Base-by-base conservation (phyloP, 148 eudicot genomes). In the Vaccinium vitisidaea region DNA sequence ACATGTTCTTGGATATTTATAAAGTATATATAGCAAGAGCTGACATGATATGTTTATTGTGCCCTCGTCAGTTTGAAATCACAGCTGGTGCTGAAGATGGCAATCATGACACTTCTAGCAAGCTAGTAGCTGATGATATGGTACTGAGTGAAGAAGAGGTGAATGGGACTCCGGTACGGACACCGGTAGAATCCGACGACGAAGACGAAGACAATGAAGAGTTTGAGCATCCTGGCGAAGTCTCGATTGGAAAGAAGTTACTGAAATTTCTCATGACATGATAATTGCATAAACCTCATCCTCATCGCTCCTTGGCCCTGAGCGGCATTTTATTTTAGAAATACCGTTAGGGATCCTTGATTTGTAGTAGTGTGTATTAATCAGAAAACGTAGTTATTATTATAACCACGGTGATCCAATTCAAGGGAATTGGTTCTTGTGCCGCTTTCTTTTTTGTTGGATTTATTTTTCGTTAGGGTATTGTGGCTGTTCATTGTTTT, bases 231-330 rank as follows among this genome's bases (percentile, higher is more conserved):
- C 99, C 98, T 18, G 99, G 99, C 53, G 95, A 97, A 90, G 96
- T 84, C 65, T 97, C 99, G 23, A 91, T 95, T 7, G 97, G 98
- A 48, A 97, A 94, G 92, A 97, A 92, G 89, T 88, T 97, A 0
- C 95, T 98, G 98, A 97, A 90, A 50, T 97, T 97, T 88, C 84
- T 95, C 87, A 93, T 94, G 16, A 95, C 99, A 53, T 93, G 84
- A 91, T 67, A 58, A 55, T 82, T 58, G 0, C 16, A 55, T n/a
- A 58, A 69, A 48, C 77, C 30, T n/a, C 52, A 52, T 56, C 77
- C 30, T n/a, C 52, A 52, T 56, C 30, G 21, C 46, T 32, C 21
- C 21, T 25, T 78, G 59, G 59, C 25, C 76, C 39, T 16, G 8
- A 48, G 80, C 56, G 48, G 39, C 54, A 18, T 39, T 71, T 80